These are phyloP conservation scores for Phytophthora cajani DNA, from an alignment of 352 stramenopile genomes.

Conservation along the genomic window DNA sequence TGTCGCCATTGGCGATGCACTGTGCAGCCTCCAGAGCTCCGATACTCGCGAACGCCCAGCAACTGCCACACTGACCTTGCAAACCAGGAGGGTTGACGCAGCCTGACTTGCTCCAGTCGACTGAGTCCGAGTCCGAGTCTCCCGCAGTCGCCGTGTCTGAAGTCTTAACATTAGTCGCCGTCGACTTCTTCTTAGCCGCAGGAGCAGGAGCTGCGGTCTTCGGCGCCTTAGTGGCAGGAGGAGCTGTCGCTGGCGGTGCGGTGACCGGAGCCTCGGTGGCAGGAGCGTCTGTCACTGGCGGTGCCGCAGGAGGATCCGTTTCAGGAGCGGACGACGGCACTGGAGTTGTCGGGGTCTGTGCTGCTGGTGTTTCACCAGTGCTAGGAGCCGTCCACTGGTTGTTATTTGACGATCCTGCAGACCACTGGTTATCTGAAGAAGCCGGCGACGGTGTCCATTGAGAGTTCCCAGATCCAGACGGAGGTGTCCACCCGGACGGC, in stretches of 20 bases:
- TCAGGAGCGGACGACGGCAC: conserved; percentile 10
- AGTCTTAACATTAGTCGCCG: background rate
- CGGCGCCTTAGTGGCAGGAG: background rate
- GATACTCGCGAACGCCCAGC: conserved; percentile 96
- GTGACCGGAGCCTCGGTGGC: conserved; percentile 1
- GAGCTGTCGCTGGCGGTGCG: background rate
- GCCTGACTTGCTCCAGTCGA: conserved; percentile 53
- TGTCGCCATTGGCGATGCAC: conserved; percentile 77
- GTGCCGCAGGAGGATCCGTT: background rate
- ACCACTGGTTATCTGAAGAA: conserved; percentile 14
- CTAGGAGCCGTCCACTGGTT: conserved; percentile 20
- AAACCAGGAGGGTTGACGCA: conserved; percentile 87
- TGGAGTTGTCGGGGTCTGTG: conserved; percentile 7
- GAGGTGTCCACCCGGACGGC: conserved; percentile 8
- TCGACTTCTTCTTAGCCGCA: conserved; percentile 23
- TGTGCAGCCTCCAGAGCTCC: conserved; percentile 91
- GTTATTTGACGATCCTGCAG: conserved; percentile 4
- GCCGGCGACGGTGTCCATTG: background rate
- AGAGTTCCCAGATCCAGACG: background rate
- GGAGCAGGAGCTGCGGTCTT: conserved; percentile 17
- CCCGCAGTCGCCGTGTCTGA: conserved; percentile 14
- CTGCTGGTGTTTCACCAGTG: conserved; percentile 6
- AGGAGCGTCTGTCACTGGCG: background rate
- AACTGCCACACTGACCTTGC: conserved; percentile 97
- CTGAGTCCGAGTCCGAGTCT: conserved; percentile 33